These are phyloP conservation scores for Talaromyces piceae DNA, from an alignment of 2,329 filamentous ascomycete genomes.

Conservation along the genomic window DNA sequence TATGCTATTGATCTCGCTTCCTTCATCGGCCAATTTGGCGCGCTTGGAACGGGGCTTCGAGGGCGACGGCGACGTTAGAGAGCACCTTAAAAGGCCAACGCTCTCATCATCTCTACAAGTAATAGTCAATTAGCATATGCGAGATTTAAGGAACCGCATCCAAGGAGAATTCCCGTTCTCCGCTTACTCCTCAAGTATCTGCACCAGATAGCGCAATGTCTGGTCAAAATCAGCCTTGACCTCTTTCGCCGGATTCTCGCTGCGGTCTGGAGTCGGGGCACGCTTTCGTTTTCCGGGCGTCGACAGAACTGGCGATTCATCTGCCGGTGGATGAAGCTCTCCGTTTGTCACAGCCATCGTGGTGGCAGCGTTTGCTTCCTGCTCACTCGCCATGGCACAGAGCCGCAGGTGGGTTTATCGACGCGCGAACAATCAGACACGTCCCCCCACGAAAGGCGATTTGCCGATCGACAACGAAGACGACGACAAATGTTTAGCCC, in stretches of 20 bases:
- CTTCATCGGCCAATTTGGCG: constrained; percentile 32
- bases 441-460: constrained; percentile 11
- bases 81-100: constrained; percentile 35
- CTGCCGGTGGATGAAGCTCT: constrained; percentile 21
- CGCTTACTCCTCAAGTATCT: constrained; percentile 9
- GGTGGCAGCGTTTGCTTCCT: constrained; percentile 23
- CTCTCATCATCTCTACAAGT: constrained; percentile 35
- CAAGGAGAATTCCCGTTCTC: background rate
- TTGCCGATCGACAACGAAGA: no score
- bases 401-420: constrained; percentile 5
- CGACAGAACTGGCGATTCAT: constrained; percentile 23
- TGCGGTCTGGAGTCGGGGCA: constrained; percentile 26
- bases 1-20: constrained; percentile 28
- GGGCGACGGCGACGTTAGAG: constrained; percentile 26
- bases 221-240: constrained; percentile 27
- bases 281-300: constrained; percentile 38
- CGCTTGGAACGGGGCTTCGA: constrained; percentile 37
- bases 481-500: constrained; percentile 3
- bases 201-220: constrained; percentile 17
- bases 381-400: constrained; percentile 30
- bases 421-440: constrained; percentile 11
- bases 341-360: constrained; percentile 30
- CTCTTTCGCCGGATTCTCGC: constrained; percentile 18
- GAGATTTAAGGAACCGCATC: background rate
- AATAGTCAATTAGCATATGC: constrained; percentile 15